A percentile compares a stretch with the other conserved stretches of the same genome.
Conservation (phyloP, 345 rosid genomes). For the Citrus inodora region DNA sequence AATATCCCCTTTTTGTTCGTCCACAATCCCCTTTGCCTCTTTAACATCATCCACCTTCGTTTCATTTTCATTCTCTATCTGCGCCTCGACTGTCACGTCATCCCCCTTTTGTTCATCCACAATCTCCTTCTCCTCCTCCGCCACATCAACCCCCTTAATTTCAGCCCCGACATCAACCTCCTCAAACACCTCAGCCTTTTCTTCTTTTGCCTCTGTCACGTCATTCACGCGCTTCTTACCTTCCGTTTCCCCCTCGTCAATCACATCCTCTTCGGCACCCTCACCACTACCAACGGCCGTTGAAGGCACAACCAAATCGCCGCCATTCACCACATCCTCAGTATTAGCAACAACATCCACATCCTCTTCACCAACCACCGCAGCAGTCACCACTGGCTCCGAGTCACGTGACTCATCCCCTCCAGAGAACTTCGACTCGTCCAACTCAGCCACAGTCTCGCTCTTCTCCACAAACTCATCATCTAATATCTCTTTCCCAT, state of each 20-base stretch:
- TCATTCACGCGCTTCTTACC: neutral
- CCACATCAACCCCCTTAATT: slow-evolving; percentile 9
- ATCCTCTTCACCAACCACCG: slow-evolving; percentile 7
- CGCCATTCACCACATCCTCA: neutral
- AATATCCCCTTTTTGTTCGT: slow-evolving; percentile 21
- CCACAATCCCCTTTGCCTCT: slow-evolving; percentile 11
- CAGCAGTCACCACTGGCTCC: neutral
- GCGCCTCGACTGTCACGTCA: slow-evolving; percentile 15
- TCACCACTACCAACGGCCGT: slow-evolving; percentile 8
- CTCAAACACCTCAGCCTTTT: neutral
- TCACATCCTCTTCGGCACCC: slow-evolving; percentile 7
- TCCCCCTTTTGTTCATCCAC: neutral
- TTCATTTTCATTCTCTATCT: slow-evolving; percentile 9
- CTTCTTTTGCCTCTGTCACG: slow-evolving; percentile 9
- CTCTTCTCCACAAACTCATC: slow-evolving; percentile 18
- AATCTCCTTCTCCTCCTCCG: slow-evolving; percentile 9
- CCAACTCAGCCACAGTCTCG: slow-evolving; percentile 12
- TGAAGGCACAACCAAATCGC: neutral
- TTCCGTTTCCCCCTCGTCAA: slow-evolving; percentile 17
- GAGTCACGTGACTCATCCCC: neutral
- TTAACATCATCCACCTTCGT: slow-evolving; percentile 1
- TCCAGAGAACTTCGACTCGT: slow-evolving; percentile 9
- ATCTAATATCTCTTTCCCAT: neutral
- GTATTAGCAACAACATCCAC: slow-evolving; percentile 7
- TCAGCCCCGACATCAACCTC: neutral